phyloP scores from a whole-genome alignment of 768 basidiomycete genomes.

The Pleurotus tuber-regium region DNA sequence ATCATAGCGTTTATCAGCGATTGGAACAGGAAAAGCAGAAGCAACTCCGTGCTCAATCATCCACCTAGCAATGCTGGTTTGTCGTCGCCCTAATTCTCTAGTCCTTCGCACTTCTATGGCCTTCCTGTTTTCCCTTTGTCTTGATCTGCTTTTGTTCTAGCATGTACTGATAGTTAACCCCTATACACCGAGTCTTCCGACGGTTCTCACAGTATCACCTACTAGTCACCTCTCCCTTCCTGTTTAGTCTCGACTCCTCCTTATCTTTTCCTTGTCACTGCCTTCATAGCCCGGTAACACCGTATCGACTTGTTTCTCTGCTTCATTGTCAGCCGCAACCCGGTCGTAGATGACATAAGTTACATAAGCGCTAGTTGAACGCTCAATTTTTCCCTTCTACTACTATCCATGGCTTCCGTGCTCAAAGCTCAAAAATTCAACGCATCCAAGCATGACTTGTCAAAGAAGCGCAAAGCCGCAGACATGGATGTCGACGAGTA shows the following conservation, averaged over 20 bases:
- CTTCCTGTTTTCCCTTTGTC: neutral
- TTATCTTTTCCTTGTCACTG: neutral
- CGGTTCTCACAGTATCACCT: too few species aligned
- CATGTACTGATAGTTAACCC: neutral
- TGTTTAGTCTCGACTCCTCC: neutral
- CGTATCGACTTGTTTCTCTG: conserved; percentile 6
- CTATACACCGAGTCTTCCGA: too few species aligned
- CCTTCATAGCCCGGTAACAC: conserved; percentile 13
- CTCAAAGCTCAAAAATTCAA: conserved; percentile 62
- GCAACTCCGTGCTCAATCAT: conserved; percentile 49
- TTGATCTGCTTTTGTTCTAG: neutral
- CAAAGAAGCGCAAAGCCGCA: conserved; percentile 59
- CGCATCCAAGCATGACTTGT: conserved; percentile 44
- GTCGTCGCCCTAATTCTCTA: neutral
- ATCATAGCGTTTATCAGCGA: conserved; percentile 46
- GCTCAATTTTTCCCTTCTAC: too few species aligned
- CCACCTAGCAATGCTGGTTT: conserved; percentile 11
- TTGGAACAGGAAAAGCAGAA: conserved; percentile 90
- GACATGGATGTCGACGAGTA: conserved; percentile 55
- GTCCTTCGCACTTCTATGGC: neutral
- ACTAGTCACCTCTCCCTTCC: neutral
- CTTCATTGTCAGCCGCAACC: too few species aligned
- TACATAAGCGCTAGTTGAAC: too few species aligned
- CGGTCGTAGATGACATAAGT: too few species aligned
- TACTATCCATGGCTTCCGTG: conserved; percentile 55